Evolutionary conservation across 2,329 filamentous ascomycete genomes (phyloP), one percentile per base, ranked within the genome.

Genomic region (Beauveria varroae): DNA sequence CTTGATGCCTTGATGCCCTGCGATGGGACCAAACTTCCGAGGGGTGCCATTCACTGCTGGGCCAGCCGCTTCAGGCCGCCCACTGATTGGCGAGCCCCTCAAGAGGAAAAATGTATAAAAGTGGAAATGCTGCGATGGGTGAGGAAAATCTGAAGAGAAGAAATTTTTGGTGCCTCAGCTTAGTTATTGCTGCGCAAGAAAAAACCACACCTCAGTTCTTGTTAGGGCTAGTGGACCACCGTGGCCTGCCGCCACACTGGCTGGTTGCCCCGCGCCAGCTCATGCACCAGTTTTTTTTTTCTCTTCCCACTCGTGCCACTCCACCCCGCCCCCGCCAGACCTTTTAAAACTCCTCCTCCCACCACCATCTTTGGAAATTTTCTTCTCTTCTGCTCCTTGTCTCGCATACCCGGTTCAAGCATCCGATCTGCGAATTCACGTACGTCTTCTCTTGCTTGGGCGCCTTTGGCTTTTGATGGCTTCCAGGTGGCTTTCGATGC

Each of bases 341-440:
- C 69, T 73, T 74, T 75, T 74, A 74, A 75, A 72, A 70, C 71
- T 69, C 69, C 66, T 71, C 69, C 71, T 71, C 73, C 73, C 73
- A 70, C 74, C 71, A 64, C 67, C 68, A 64, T 64, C 67, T 70
- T 74, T 69, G 53, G 66, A 66, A 68, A 66, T 70, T 72, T 74
- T 72, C 65, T 71, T 68, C 66, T 65, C 70, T 73, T 73, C 68
- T 69, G 71, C 71, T 75, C 74, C 68, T 75, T 70, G 73, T 75
- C 74, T 74, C 72, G 73, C 74, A 76, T 75, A 76, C 74, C 74
- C 72, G 73, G 73, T 75, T 75, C 73, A 75, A 75, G 73, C 73
- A 74, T 74, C 73, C 73, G 72, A 74, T 69, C 73, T 75, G 73
- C 73, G 73, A 74, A 68, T 74, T 71, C 72, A 72, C 74, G 72